Evolutionary conservation across 2,329 filamentous ascomycete genomes (phyloP), one percentile per base, ranked within the genome.

Genomic region (Mariannaea sp.): DNA sequence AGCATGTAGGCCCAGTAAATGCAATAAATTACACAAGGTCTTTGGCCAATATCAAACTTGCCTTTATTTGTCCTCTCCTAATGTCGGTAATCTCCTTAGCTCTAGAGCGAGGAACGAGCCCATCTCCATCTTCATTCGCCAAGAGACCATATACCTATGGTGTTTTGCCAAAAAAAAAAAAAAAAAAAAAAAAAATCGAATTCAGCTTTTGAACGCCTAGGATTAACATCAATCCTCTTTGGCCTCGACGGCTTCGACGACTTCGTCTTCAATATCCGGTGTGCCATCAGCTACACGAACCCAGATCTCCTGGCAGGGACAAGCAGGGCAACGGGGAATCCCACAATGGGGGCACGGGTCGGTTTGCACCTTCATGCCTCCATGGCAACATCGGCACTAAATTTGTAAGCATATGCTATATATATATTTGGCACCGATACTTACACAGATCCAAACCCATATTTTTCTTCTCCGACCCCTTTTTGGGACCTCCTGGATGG

Each of bases 341-440:
- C 52, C 55, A 3, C 55, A 62, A 1, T 52, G 36, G 3, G 60
- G 57, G 8, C 60, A 63, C 0, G 60, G 56, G 5, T 62, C 60
- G 1, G 61, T 51, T 3, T 22, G 49, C 0, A 62, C 36, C 38
- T 62, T 63, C 60, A 63, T 63, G 0, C 60, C 59, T 3, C 59
- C 57, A 5, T 62, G 47, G 1, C 58, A 57, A 4, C 60, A 63
- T 0, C 26, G 17, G n/a, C 60, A 63, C 60, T 63, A 0, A 8
- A 36, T 14, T 5, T 3, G 40, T 61, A 13, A 61, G 58, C 29
- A 17, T 16, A 49, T 45, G 40, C n/a, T n/a, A n/a, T 39, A 40
- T n/a, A n/a, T 30, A n/a, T 29, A 24, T 30, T 32, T 19, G 22
- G 17, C 27, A 20, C 19, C 5, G 24, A 6, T 24, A 48, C 51